Evolutionary conservation across 1,284 basidiomycete species (phyloP).

Genomic region (Trametes polyzona): DNA sequence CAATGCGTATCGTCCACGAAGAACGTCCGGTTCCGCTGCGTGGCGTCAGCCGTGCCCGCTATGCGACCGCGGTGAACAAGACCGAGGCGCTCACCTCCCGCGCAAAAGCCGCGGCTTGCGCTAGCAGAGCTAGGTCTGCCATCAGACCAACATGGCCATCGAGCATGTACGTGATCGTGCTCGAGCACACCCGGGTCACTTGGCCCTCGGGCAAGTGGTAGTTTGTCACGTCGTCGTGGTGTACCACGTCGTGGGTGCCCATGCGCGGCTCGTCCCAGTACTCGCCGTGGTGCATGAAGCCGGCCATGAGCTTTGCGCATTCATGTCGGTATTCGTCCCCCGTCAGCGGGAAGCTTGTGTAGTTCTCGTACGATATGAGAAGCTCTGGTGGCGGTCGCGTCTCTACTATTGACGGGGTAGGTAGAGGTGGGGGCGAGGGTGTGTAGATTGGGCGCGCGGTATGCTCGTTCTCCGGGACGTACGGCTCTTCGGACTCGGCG

Average conservation of each 20-base stretch:
- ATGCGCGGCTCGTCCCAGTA: constrained; percentile 54
- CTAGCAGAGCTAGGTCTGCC: constrained; percentile 66
- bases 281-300: constrained; percentile 51
- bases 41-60: not conserved
- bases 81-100: constrained; percentile 51
- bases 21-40: constrained; percentile 39
- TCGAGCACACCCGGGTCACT: constrained; percentile 48
- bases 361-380: constrained; percentile 61
- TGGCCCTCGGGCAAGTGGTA: constrained; percentile 39
- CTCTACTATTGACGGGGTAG: constrained; percentile 27
- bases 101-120: constrained; percentile 66
- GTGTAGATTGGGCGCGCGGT: not conserved
- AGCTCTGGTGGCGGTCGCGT: constrained; percentile 30
- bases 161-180: constrained; percentile 71
- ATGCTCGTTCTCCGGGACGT: constrained; percentile 1
- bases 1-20: constrained; percentile 52
- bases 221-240: constrained; percentile 44
- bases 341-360: constrained; percentile 61
- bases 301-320: constrained; percentile 53
- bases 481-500: constrained; percentile 14
- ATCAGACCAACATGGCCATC: constrained; percentile 66
- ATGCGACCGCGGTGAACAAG: constrained; percentile 35
- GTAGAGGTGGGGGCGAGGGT: not conserved
- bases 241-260: constrained; percentile 49
- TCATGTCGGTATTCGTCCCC: constrained; percentile 57